Percentiles rank a stretch among this genome's conserved stretches.
These are phyloP conservation scores for slime mould (Dictyostelium discoideum) DNA, from an alignment of 78 protist species.

Conservation along the genomic window DNA sequence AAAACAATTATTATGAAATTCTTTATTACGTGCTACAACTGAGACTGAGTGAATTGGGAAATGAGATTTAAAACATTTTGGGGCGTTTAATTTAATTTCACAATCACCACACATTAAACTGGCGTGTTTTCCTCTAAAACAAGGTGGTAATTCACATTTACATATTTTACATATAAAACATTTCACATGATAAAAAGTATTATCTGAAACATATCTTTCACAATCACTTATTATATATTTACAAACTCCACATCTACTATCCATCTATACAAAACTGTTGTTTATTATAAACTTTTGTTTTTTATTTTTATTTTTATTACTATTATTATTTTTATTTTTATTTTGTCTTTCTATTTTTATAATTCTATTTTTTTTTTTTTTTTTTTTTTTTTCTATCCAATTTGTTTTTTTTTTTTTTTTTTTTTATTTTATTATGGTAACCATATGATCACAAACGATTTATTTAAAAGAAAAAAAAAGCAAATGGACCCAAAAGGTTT, in stretches of 20 bases:
- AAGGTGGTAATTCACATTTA: neutral
- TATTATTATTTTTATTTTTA: no score
- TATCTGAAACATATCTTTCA: conserved; percentile 30
- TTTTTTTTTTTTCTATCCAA: no score
- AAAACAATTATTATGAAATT: conserved; percentile 48
- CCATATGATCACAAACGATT: neutral
- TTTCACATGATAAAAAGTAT: conserved; percentile 50
- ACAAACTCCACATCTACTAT: neutral
- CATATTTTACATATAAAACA: conserved; percentile 50
- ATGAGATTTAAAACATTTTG: conserved; percentile 36
- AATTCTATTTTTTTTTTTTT: no score
- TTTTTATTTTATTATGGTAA: neutral
- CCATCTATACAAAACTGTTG: neutral
- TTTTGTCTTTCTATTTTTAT: no score
- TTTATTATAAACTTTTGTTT: neutral
- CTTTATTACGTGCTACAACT: conserved; percentile 35
- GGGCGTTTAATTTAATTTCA: conserved; percentile 23
- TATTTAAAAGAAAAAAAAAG: neutral
- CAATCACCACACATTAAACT: conserved; percentile 56
- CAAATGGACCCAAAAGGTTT: neutral
- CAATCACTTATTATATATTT: neutral
- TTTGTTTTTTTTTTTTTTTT: neutral
- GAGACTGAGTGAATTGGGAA: conserved; percentile 21
- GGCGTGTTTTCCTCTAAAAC: conserved; percentile 3
- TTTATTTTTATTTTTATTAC: neutral